Conservation (phyloP, 768 basidiomycete species). For the Amanita molliuscula region DNA sequence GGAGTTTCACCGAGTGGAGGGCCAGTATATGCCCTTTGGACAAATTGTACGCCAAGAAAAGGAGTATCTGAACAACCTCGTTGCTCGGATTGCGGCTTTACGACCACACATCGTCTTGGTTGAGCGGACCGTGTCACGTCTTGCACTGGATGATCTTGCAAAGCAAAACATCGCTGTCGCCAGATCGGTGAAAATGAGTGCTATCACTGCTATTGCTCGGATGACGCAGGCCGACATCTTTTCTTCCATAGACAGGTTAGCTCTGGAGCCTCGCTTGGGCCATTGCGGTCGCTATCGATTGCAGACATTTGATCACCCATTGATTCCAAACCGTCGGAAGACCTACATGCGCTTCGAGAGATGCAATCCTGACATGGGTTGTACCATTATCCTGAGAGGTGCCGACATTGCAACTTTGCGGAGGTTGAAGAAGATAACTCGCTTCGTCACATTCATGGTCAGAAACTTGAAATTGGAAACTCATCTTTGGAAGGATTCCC, state of each 20-base stretch:
- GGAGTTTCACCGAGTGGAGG: slow-evolving; percentile 88
- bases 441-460: slow-evolving; percentile 87
- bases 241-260: slow-evolving; percentile 90
- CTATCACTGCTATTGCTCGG: slow-evolving; percentile 79
- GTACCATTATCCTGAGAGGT: slow-evolving; percentile 87
- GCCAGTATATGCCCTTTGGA: slow-evolving; percentile 88
- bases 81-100: slow-evolving; percentile 80
- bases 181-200: slow-evolving; percentile 78
- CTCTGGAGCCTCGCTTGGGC: slow-evolving; percentile 80
- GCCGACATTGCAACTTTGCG: slow-evolving; percentile 72
- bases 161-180: slow-evolving; percentile 86
- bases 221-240: slow-evolving; percentile 95
- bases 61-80: slow-evolving; percentile 83
- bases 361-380: slow-evolving; percentile 86
- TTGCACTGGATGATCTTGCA: slow-evolving; percentile 81
- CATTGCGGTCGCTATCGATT: slow-evolving; percentile 80
- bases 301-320: slow-evolving; percentile 88
- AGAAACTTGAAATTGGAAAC: slow-evolving; percentile 92
- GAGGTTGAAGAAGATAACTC: slow-evolving; percentile 85
- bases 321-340: slow-evolving; percentile 92
- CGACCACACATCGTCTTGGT: slow-evolving; percentile 90
- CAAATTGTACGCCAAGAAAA: slow-evolving; percentile 89
- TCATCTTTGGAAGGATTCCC: slow-evolving; percentile 85
- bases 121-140: slow-evolving; percentile 82
- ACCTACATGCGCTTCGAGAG: slow-evolving; percentile 99